Percentiles rank a stretch among this genome's conserved stretches.
Conservation (phyloP, 2,329 filamentous ascomycete species). For the Alternaria gansuensis region DNA sequence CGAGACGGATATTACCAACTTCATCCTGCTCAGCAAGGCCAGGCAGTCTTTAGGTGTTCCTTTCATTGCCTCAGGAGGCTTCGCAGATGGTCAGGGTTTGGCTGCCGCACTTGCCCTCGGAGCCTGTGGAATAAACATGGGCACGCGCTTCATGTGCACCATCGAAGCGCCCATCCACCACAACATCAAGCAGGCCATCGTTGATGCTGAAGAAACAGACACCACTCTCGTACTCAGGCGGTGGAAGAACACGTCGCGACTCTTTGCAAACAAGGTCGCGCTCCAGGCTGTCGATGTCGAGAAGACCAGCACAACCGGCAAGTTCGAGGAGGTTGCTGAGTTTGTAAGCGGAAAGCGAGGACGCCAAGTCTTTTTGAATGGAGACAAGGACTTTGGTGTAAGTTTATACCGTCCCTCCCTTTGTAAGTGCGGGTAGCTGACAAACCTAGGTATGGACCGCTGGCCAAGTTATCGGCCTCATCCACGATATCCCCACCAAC, state of each 20-base stretch:
- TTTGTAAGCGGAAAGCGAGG: constrained; percentile 91
- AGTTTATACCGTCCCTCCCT: constrained; percentile 17
- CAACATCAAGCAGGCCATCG: constrained; percentile 94
- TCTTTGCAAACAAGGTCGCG: constrained; percentile 92
- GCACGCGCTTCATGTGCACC: constrained; percentile 96
- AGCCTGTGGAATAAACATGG: constrained; percentile 97
- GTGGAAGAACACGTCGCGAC: constrained; percentile 90
- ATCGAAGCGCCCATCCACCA: constrained; percentile 89
- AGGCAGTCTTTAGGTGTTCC: constrained; percentile 81
- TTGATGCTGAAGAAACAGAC: constrained; percentile 86
- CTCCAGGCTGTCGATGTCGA: constrained; percentile 83
- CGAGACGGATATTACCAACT: constrained; percentile 87
- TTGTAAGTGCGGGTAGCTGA: constrained; percentile 10
- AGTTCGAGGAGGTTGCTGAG: constrained; percentile 88
- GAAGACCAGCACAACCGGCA: constrained; percentile 79
- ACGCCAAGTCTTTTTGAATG: constrained; percentile 88
- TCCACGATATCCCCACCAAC: constrained; percentile 62
- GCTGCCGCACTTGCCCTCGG: constrained; percentile 90
- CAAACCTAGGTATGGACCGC: constrained; percentile 89
- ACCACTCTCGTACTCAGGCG: constrained; percentile 86
- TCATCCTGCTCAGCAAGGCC: constrained; percentile 84
- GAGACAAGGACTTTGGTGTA: constrained; percentile 83
- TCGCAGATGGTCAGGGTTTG: constrained; percentile 91
- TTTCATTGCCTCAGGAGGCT: constrained; percentile 95
- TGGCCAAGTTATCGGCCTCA: constrained; percentile 82